phyloP scores from a whole-genome alignment of 2,329 filamentous ascomycete species.

The Fusarium marasasianum region DNA sequence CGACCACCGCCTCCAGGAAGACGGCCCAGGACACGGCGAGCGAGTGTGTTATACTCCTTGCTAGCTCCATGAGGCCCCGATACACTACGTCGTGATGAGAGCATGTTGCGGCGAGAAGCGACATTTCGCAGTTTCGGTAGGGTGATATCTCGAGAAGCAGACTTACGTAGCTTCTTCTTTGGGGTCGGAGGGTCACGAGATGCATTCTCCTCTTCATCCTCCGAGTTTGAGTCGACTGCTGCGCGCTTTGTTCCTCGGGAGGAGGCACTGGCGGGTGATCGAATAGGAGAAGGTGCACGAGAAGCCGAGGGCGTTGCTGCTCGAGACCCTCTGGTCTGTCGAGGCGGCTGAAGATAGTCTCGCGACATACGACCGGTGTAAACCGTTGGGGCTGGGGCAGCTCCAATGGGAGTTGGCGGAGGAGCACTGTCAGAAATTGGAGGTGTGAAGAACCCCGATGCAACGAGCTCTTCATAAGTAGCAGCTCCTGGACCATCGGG shows the following conservation, averaged over 20 bases:
- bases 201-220: slow-evolving; percentile 45
- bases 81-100: slow-evolving; percentile 42
- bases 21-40: slow-evolving; percentile 40
- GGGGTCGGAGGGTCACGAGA: slow-evolving; percentile 40
- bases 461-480: slow-evolving; percentile 40
- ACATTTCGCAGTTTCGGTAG: slow-evolving; percentile 47
- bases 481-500: slow-evolving; percentile 28
- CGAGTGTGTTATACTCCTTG: slow-evolving; percentile 39
- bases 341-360: slow-evolving; percentile 30
- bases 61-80: slow-evolving; percentile 35
- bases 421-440: slow-evolving; percentile 29
- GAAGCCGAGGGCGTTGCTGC: slow-evolving; percentile 35
- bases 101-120: slow-evolving; percentile 38
- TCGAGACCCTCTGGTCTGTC: slow-evolving; percentile 43
- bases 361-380: slow-evolving; percentile 23
- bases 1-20: slow-evolving; percentile 34
- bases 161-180: slow-evolving; percentile 64
- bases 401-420: slow-evolving; percentile 26
- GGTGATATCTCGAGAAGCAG: slow-evolving; percentile 56
- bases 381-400: slow-evolving; percentile 34
- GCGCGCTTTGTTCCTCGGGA: slow-evolving; percentile 63
- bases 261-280: slow-evolving; percentile 48
- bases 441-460: slow-evolving; percentile 40
- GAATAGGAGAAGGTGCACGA: slow-evolving; percentile 37
- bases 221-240: slow-evolving; percentile 48